Evolutionary conservation across 164 flowering plant species (phyloP).

Genomic region (Vitis riparia): DNA sequence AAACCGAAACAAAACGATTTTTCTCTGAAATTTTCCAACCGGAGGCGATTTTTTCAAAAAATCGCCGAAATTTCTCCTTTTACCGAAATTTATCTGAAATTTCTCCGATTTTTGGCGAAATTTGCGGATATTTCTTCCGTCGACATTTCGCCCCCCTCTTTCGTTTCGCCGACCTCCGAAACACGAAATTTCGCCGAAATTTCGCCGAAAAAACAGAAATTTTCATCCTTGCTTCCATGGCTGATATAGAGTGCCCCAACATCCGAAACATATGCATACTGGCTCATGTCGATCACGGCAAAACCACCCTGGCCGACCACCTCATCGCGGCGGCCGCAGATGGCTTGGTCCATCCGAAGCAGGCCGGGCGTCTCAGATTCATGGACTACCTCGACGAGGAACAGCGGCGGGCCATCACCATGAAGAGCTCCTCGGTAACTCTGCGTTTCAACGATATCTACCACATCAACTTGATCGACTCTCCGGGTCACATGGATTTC

Average conservation of each 20-base stretch:
- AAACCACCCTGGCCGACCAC: constrained; percentile 91
- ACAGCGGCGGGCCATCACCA: constrained; percentile 91
- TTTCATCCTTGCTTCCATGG: too few relatives aligned
- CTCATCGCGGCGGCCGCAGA: constrained; percentile 64
- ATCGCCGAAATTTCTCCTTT: too few relatives aligned
- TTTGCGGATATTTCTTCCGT: too few relatives aligned
- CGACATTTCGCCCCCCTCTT: too few relatives aligned
- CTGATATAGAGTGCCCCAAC: constrained; percentile 36
- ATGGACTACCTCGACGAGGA: constrained; percentile 95
- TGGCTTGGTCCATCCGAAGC: constrained; percentile 77
- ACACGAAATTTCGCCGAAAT: too few relatives aligned
- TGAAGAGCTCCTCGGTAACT: constrained; percentile 88
- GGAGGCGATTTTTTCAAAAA: too few relatives aligned
- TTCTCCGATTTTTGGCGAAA: too few relatives aligned
- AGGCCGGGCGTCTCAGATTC: constrained; percentile 74
- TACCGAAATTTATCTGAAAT: too few relatives aligned
- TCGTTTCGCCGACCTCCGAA: too few relatives aligned
- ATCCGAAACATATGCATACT: constrained; percentile 84
- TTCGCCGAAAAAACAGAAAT: too few relatives aligned
- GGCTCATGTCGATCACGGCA: constrained; percentile 96
- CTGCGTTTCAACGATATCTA: constrained; percentile 40
- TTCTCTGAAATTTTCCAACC: too few relatives aligned
- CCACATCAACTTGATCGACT: constrained; percentile 76
- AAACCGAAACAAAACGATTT: too few relatives aligned
- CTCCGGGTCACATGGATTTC: constrained; percentile 96